phyloP scores from a whole-genome alignment of 2,329 filamentous ascomycete genomes.

The Colletotrichum sp. region DNA sequence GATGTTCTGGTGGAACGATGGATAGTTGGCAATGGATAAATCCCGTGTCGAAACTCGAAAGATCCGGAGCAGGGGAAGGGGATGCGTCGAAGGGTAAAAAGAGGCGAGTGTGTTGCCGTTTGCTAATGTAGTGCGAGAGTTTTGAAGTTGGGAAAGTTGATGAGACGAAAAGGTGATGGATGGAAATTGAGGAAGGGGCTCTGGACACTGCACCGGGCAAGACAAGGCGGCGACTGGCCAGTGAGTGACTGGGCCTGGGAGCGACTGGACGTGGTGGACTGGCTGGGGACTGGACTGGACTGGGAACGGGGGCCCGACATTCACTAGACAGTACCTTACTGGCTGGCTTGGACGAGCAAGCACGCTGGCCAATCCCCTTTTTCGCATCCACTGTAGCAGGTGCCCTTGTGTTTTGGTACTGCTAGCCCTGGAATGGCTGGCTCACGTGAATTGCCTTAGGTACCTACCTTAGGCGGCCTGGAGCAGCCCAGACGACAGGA shows the following conservation, averaged over 20 bases:
- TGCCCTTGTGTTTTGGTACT: conserved; percentile 14
- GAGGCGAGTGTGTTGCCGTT: conserved; percentile 27
- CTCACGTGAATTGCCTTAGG: conserved; percentile 13
- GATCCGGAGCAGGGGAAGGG: conserved; percentile 20
- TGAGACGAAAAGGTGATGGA: conserved; percentile 34
- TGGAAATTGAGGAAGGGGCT: conserved; percentile 36
- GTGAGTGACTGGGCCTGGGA: not conserved
- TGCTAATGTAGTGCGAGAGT: conserved; percentile 27
- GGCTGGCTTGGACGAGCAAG: conserved; percentile 9
- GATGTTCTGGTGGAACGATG: conserved; percentile 17
- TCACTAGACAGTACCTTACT: not conserved
- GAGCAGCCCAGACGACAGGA: not conserved
- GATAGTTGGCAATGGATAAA: conserved; percentile 2
- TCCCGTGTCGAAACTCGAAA: conserved; percentile 12
- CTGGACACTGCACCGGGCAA: conserved; percentile 26
- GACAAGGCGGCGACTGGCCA: conserved; percentile 15
- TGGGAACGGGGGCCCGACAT: conserved; percentile 11
- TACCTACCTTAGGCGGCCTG: not conserved
- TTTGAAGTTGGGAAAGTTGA: conserved; percentile 33
- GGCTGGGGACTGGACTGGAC: not conserved
- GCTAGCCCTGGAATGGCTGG: conserved; percentile 19
- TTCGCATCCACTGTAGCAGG: conserved; percentile 12
- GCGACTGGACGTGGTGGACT: not conserved
- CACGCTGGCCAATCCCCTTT: conserved; percentile 16
- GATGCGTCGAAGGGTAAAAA: conserved; percentile 16